Percentiles rank a stretch among this genome's conserved stretches.
phyloP scores from a whole-genome alignment of 2,329 filamentous ascomycete species.

The Exophiala dermatitidis region DNA sequence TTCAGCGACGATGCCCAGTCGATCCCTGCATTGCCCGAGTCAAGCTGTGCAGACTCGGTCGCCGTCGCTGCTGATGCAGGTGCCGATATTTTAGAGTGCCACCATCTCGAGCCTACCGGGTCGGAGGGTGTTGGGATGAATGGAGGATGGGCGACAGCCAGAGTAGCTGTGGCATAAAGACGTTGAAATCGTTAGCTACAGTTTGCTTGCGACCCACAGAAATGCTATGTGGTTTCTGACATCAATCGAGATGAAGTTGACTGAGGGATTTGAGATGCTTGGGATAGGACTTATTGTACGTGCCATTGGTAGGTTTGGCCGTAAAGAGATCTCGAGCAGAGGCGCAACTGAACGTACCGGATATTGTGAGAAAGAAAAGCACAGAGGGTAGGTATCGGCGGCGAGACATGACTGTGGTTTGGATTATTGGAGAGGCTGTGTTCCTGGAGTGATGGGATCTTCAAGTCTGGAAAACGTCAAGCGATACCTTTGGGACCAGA shows the following conservation, averaged over 20 bases:
- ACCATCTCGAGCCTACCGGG: background rate
- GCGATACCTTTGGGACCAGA: no score
- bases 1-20: background rate
- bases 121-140: conserved; percentile 3
- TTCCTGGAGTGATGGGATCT: no score
- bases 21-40: background rate
- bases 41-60: background rate
- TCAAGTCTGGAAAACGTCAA: no score
- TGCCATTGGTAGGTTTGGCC: conserved; percentile 1
- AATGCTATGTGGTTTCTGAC: no score
- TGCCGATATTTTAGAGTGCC: background rate
- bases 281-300: background rate
- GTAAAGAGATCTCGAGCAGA: conserved; percentile 5
- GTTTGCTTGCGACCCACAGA: no score
- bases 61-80: background rate
- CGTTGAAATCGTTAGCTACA: no score
- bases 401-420: background rate
- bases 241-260: background rate
- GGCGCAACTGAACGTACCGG: background rate
- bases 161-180: background rate
- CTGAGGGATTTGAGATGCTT: background rate
- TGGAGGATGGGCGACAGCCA: background rate
- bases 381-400: background rate
- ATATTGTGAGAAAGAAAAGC: conserved; percentile 1
- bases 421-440: background rate